Conservation (phyloP, 2,329 filamentous ascomycete genomes). For the Delphinella strobiligena region DNA sequence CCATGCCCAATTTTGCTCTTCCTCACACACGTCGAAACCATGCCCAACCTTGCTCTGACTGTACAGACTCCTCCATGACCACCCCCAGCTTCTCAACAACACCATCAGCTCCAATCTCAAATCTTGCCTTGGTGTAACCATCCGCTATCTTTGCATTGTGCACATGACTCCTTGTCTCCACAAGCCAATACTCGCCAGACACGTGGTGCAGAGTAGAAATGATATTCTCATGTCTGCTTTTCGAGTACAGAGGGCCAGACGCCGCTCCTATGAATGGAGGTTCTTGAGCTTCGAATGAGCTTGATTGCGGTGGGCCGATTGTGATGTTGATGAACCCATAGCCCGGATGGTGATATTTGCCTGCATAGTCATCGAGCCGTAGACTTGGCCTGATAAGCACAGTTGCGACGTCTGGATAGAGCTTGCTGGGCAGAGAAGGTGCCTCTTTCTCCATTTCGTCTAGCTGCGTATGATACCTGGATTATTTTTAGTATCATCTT, state of each 20-base stretch:
- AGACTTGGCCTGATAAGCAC: conserved; percentile 6
- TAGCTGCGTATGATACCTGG: background rate
- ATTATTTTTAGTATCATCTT: background rate
- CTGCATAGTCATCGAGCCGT: conserved; percentile 6
- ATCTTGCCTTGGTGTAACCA: conserved; percentile 8
- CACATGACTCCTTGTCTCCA: conserved; percentile 3
- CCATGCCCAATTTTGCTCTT: too few species aligned
- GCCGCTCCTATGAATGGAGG: background rate
- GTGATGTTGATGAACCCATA: conserved; percentile 8
- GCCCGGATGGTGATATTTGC: conserved; percentile 8
- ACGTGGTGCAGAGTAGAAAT: conserved; percentile 8
- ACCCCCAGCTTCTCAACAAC: conserved; percentile 7
- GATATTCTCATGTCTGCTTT: conserved; percentile 1
- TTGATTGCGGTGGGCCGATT: conserved; percentile 4
- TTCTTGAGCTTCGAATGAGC: too few species aligned
- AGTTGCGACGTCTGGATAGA: conserved; percentile 6
- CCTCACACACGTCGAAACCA: too few species aligned
- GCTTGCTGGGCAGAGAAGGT: background rate
- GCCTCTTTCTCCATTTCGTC: conserved; percentile 2
- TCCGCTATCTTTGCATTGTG: conserved; percentile 3
- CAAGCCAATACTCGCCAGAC: conserved; percentile 9
- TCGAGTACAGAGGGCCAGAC: conserved; percentile 4
- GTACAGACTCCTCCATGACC: conserved; percentile 4
- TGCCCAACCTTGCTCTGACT: conserved; percentile 8
- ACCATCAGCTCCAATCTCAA: conserved; percentile 10